Evolutionary conservation across 139 green algal genomes (phyloP).

Genomic region (Volvox africanus): DNA sequence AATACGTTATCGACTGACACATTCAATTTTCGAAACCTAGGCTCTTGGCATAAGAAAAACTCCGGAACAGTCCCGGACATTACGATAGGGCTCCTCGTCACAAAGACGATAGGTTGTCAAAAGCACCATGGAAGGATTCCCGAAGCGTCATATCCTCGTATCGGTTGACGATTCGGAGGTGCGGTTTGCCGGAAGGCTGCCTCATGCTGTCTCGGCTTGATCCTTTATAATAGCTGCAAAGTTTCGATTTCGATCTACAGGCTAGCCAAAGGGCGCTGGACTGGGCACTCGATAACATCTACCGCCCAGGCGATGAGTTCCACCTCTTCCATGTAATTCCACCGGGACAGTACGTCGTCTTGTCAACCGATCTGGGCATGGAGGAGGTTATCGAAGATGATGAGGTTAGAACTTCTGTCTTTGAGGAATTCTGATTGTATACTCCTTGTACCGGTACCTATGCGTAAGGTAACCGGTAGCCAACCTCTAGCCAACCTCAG

Average conservation of each 20-base stretch:
- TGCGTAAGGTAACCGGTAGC: no score
- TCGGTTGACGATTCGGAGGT: constrained; percentile 38
- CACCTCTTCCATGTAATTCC: constrained; percentile 44
- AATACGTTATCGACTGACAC: no score
- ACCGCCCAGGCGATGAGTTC: constrained; percentile 26
- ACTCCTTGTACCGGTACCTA: no score
- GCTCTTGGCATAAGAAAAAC: no score
- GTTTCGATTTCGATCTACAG: background rate
- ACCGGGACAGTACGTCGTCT: constrained; percentile 50
- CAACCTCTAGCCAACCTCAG: no score
- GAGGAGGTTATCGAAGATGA: constrained; percentile 54
- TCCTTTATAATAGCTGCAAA: no score
- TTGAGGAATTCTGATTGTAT: no score
- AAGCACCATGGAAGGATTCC: constrained; percentile 22
- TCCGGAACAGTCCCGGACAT: no score
- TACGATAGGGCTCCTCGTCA: no score
- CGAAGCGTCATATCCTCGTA: constrained; percentile 42
- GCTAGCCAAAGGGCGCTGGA: constrained; percentile 13
- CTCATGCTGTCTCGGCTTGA: no score
- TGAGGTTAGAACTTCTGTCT: background rate
- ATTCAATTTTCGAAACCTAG: no score
- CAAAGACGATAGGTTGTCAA: background rate
- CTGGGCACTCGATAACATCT: constrained; percentile 36
- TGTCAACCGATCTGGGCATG: constrained; percentile 47
- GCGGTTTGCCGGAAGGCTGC: background rate